Evolutionary conservation across 176 grass and related monocot species (phyloP), one percentile per base, ranked within the genome.

Genomic region (Zea mays): DNA sequence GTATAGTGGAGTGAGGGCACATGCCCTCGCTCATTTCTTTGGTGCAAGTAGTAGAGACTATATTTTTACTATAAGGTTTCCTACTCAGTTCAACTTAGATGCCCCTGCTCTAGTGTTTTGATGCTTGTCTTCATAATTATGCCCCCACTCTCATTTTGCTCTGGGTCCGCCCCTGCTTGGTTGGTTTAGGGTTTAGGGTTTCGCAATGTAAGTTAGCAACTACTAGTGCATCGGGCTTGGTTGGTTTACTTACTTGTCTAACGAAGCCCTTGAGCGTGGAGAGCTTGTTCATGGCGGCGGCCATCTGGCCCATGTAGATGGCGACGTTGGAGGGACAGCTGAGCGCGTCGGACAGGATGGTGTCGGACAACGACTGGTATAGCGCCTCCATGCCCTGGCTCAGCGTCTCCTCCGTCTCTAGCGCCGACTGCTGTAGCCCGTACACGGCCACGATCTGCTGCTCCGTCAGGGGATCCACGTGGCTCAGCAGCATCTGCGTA

Each of bases 221-320:
- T 27, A 27, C 27, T 27, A 27, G 0, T 27, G 27, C 20, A 4
- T 45, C 5, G 12, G 17, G 1, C 0, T 39, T 21, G 1, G 10
- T 43, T 27, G 27, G 27, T 27, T 27, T 48, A 10, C 35, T 77
- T 92, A 97, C 93, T 77, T 97, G 93, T 84, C 85, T 57, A 71
- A 92, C 90, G 70, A 97, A 90, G 47, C 87, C 83, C 82, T 97
- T 90, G 27, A 92, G 87, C 56, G 87, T 88, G 81, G 87, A 80
- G 77, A 97, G 90, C 90, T 92, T 92, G 87, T 84, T 92, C 67
- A 97, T 86, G 90, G 90, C 90, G 70, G 83, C 61, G 6, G 85
- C 87, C 93, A 97, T 97, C 79, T 92, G 90, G 13, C 90, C 87
- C 93, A 97, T 97, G 85, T 97, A 97, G 85, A 84, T 92, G 38